Percentiles rank a stretch among this genome's conserved stretches.
Conservation (phyloP, 177 flowering plant species). For the Vitis hybrid region DNA sequence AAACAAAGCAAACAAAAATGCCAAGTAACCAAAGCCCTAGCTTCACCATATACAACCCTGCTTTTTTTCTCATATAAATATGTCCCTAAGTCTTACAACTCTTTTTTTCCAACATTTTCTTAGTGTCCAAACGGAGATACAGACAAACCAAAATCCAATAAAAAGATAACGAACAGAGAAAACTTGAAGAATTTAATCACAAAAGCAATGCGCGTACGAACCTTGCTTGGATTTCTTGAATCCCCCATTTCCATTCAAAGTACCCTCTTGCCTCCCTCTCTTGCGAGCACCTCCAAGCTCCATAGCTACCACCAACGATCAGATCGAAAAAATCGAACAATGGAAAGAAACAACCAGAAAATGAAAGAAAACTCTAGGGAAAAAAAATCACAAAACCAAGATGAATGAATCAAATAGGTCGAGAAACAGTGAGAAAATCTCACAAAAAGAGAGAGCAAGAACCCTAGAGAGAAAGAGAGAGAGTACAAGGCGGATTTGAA, state of each 20-base stretch:
- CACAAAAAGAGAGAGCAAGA: background rate
- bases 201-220: conserved; percentile 11
- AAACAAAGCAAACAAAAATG: background rate
- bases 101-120: too few relatives aligned
- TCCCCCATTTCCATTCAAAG: conserved; percentile 68
- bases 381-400: too few relatives aligned
- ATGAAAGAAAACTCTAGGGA: background rate
- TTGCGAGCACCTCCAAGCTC: conserved; percentile 54
- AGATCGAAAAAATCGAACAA: background rate
- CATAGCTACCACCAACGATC: conserved; percentile 25
- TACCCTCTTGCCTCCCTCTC: conserved; percentile 47
- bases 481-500: conserved; percentile 3
- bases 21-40: background rate
- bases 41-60: background rate
- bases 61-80: too few relatives aligned
- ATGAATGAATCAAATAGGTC: too few relatives aligned
- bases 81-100: too few relatives aligned
- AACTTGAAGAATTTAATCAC: background rate
- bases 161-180: background rate
- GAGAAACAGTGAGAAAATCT: background rate
- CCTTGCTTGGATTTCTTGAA: conserved; percentile 62
- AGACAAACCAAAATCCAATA: background rate
- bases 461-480: background rate
- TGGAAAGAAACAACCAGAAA: background rate
- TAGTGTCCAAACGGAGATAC: too few relatives aligned